A percentile compares a stretch with the other conserved stretches of the same genome.
Conservation (phyloP, 306 rosid species). For the Cicer bijugum region DNA sequence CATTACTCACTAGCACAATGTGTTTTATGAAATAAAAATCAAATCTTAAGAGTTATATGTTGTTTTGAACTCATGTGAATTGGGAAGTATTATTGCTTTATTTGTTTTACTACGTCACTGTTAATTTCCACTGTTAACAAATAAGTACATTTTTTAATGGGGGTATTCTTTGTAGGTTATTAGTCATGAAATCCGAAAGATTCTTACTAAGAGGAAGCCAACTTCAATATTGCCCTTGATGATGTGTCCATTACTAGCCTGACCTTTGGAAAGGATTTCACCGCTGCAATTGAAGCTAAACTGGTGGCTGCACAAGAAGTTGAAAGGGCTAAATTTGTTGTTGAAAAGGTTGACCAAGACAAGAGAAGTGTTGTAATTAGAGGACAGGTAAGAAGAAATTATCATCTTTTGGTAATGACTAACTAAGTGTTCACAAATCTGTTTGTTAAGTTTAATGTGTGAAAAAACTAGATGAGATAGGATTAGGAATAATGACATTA, state of each 20-base stretch:
- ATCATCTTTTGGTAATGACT: slow-evolving; percentile 7
- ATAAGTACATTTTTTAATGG: background rate
- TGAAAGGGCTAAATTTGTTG: slow-evolving; percentile 90
- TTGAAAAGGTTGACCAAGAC: slow-evolving; percentile 92
- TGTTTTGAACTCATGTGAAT: background rate
- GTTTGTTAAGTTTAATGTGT: background rate
- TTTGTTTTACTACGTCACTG: slow-evolving; percentile 6
- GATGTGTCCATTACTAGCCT: slow-evolving; percentile 82
- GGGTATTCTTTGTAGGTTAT: slow-evolving; percentile 61
- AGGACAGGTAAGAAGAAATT: slow-evolving; percentile 69
- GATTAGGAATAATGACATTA: too few species aligned
- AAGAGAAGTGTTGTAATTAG: slow-evolving; percentile 80
- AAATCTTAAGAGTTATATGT: slow-evolving; percentile 3
- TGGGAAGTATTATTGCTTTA: slow-evolving; percentile 9
- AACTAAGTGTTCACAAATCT: background rate
- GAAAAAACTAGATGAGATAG: too few species aligned
- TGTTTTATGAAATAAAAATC: slow-evolving; percentile 20
- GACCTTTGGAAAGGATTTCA: slow-evolving; percentile 87
- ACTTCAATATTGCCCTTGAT: slow-evolving; percentile 85
- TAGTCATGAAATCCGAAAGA: slow-evolving; percentile 81
- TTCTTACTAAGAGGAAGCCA: slow-evolving; percentile 77
- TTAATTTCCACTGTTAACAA: background rate
- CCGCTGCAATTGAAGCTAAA: slow-evolving; percentile 92
- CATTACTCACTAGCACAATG: background rate
- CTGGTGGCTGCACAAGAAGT: slow-evolving; percentile 98